These are phyloP conservation scores for Tilletia setariae DNA, from an alignment of 1,284 basidiomycete genomes.

Conservation along the genomic window DNA sequence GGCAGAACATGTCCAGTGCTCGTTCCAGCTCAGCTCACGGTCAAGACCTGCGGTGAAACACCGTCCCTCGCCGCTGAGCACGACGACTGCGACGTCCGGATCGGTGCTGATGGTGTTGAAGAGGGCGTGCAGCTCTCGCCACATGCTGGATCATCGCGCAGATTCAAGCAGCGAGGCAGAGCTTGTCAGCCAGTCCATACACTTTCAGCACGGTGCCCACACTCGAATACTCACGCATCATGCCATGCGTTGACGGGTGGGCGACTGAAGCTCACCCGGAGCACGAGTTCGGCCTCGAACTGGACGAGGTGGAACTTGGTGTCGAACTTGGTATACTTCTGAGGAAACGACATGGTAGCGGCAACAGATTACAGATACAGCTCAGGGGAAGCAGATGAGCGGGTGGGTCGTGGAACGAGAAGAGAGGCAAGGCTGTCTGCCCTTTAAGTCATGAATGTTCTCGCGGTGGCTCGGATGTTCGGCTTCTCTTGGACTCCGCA, in stretches of 20 bases:
- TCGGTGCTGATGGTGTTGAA: conserved; percentile 40
- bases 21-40: too few relatives aligned
- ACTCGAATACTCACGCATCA: conserved; percentile 21
- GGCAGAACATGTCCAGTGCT: too few relatives aligned
- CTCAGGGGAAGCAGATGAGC: background rate
- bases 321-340: conserved; percentile 27
- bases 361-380: background rate
- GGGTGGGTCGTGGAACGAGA: too few relatives aligned
- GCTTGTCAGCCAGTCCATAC: background rate
- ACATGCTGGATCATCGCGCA: conserved; percentile 25
- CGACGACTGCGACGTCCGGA: conserved; percentile 44
- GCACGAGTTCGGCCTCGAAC: conserved; percentile 36
- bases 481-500: background rate
- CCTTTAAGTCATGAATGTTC: background rate
- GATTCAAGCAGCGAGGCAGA: background rate
- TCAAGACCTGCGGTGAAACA: conserved; percentile 54
- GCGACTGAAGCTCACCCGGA: conserved; percentile 44
- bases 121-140: conserved; percentile 45
- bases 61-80: conserved; percentile 46
- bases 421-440: too few relatives aligned
- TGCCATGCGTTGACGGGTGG: conserved; percentile 49
- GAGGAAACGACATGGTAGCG: conserved; percentile 21
- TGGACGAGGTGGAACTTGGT: conserved; percentile 39
- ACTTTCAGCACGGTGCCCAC: background rate
- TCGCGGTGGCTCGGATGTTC: background rate